Percentiles rank a stretch among this genome's conserved stretches.
Conservation (phyloP, 768 basidiomycete species). For the Suillus occidentalis region DNA sequence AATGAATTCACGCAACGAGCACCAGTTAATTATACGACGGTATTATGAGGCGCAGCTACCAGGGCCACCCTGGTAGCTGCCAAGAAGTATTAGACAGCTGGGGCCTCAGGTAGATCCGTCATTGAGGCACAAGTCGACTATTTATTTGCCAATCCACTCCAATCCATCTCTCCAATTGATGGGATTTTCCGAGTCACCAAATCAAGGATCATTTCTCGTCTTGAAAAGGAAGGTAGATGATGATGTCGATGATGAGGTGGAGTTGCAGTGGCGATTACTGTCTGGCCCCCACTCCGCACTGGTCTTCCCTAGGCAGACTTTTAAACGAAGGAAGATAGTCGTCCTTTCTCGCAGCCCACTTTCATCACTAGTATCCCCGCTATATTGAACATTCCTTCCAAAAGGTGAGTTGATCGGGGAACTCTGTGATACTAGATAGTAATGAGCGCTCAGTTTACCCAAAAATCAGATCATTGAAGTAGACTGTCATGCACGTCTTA, state of each 20-base stretch:
- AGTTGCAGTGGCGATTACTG: neutral
- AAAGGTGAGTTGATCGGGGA: neutral
- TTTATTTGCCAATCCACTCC: too few relatives aligned
- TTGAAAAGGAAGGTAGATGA: neutral
- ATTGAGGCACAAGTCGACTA: neutral
- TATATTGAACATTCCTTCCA: too few relatives aligned
- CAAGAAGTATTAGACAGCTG: neutral
- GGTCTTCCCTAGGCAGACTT: neutral
- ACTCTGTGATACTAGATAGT: neutral
- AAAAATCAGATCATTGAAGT: slow-evolving; percentile 1
- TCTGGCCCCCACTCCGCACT: neutral
- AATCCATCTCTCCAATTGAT: neutral
- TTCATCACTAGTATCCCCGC: neutral
- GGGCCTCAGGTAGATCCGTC: neutral
- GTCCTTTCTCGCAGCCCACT: neutral
- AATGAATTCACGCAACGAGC: neutral
- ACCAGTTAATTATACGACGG: neutral
- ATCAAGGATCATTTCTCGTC: neutral
- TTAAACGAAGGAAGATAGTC: neutral
- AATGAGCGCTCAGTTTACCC: neutral
- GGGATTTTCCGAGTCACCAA: neutral
- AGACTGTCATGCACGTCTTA: slow-evolving; percentile 48
- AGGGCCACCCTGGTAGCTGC: too few relatives aligned
- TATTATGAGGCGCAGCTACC: neutral
- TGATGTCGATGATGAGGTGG: neutral